A percentile compares a stretch with the other conserved stretches of the same genome.
Evolutionary conservation across 345 rosid species (phyloP).

Genomic region (Eucalyptus sp.): DNA sequence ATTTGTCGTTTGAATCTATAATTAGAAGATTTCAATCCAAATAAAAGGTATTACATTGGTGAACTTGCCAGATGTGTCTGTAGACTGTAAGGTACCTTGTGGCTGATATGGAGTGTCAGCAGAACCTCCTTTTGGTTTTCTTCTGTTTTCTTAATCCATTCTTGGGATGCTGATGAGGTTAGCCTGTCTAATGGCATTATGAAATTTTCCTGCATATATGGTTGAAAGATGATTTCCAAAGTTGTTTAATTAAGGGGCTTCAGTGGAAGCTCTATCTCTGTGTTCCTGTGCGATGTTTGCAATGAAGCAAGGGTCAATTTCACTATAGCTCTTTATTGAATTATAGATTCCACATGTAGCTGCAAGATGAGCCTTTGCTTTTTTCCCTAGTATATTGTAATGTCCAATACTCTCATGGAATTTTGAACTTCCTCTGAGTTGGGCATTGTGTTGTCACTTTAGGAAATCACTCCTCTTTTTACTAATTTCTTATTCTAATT

Average conservation of each 20-base stretch:
- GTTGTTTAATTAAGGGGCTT: neutral
- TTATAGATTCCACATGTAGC: neutral
- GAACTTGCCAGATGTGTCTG: neutral
- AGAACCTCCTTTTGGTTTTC: neutral
- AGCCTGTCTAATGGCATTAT: neutral
- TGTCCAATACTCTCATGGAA: neutral
- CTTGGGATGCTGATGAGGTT: neutral
- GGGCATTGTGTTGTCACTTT: neutral
- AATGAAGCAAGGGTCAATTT: neutral
- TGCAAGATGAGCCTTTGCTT: neutral
- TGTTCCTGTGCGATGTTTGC: neutral
- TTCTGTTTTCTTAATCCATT: neutral
- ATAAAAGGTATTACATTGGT: neutral
- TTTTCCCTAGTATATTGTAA: neutral
- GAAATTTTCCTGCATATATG: neutral
- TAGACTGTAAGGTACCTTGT: neutral
- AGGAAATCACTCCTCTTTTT: neutral
- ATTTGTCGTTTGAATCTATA: neutral
- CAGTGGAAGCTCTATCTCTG: neutral
- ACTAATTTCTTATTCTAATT: neutral
- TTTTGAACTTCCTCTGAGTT: neutral
- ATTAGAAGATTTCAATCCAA: neutral
- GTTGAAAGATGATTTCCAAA: neutral
- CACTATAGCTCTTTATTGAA: neutral
- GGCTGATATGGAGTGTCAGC: neutral